These are phyloP conservation scores for Phytophthora tubulina DNA, from an alignment of 352 stramenopile genomes.

Conservation along the genomic window DNA sequence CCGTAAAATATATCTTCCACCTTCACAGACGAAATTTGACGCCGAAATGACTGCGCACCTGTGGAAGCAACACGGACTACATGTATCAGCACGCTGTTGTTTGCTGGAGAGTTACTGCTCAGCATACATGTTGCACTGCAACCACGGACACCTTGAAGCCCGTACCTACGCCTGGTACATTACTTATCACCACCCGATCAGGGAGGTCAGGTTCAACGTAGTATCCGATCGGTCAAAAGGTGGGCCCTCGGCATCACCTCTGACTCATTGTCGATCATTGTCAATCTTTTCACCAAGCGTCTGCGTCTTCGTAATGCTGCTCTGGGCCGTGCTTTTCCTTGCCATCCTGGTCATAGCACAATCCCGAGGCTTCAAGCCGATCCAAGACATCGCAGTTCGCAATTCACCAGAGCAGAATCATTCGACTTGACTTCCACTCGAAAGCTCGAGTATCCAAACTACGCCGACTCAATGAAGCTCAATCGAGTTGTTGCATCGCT, in stretches of 20 bases:
- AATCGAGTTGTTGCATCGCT: slow-evolving; percentile 22
- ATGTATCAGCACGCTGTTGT: too few species aligned
- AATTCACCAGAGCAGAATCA: slow-evolving; percentile 20
- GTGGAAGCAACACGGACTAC: too few species aligned
- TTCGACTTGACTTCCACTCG: slow-evolving; percentile 13
- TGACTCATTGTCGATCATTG: slow-evolving; percentile 31
- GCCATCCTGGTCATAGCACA: slow-evolving; percentile 22
- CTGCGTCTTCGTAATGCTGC: slow-evolving; percentile 20
- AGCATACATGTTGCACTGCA: slow-evolving; percentile 5
- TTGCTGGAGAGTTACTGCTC: too few species aligned
- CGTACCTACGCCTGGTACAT: slow-evolving; percentile 3
- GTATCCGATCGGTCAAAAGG: slow-evolving; percentile 21
- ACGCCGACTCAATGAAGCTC: slow-evolving; percentile 31
- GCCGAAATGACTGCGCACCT: background rate
- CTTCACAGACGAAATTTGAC: background rate
- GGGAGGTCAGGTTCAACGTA: slow-evolving; percentile 20
- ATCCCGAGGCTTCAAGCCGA: background rate
- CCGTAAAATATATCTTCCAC: slow-evolving; percentile 14
- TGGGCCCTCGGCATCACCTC: slow-evolving; percentile 14
- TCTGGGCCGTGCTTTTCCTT: background rate
- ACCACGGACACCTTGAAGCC: too few species aligned
- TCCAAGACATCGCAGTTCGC: slow-evolving; percentile 21
- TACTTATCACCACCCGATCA: slow-evolving; percentile 23
- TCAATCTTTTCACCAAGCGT: slow-evolving; percentile 35
- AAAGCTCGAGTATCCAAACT: slow-evolving; percentile 6